Evolutionary conservation across 2,329 filamentous ascomycete genomes (phyloP), one percentile per base, ranked within the genome.

Genomic region (Aspergillus luchuensis): DNA sequence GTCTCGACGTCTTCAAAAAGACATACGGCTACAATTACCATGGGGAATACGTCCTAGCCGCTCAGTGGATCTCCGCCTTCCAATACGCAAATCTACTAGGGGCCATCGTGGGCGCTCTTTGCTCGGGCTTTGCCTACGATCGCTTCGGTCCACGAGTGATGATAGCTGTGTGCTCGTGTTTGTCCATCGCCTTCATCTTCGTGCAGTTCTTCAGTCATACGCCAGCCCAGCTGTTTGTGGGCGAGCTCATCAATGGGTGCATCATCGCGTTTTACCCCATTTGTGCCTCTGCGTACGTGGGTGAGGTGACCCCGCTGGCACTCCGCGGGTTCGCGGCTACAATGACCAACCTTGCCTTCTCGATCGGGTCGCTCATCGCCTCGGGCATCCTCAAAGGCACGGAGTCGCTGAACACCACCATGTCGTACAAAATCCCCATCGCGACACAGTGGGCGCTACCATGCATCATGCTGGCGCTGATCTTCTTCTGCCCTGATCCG

Each of bases 171-270:
- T 73, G 71, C 57, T 72, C 65, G 0, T 39, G 63, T 8, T 28
- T 65, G 11, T 73, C 72, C 8, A 79, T 80, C 11, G 79, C 74
- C 1, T 81, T 87, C 43, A 81, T 88, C 59, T 88, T 87, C 69
- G 82, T 88, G 58, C 85, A 87, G 64, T 87, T 88, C 76, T 88
- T 87, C 66, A 84, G 85, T 11, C 80, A 81, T 2, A 83, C 81
- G 0, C 77, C 87, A 11, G 68, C 79, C 7, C 81, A 83, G 11
- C 77, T 89, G 2, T 80, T 87, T n/a, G 84, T 84, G 2, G 84
- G 85, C 28, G 85, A 89, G 76, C 76, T 89, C 2, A 77, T 89
- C 0, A 83, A 84, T 23, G 87, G 87, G 1, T 76, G 88, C 6
- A 82, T 88, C 0, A 78, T 86, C n/a, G 86, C 85, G 2, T 84